phyloP scores from a whole-genome alignment of 257 asterid species.

The Jacaranda copaia region DNA sequence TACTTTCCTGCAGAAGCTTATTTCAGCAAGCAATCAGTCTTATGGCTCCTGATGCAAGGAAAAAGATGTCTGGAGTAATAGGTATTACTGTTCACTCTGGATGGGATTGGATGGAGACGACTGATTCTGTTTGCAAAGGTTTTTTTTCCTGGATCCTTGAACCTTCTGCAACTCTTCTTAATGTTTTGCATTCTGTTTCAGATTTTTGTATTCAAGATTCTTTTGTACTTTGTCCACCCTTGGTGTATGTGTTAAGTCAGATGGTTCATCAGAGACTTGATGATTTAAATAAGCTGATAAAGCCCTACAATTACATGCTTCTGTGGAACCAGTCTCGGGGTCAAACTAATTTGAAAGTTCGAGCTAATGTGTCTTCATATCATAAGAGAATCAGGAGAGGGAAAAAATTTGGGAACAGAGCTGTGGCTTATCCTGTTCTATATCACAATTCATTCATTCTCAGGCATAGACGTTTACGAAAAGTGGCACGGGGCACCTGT shows the following conservation, averaged over 20 bases:
- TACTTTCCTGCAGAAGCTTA: conserved; percentile 75
- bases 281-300: conserved; percentile 73
- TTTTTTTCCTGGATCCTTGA: conserved; percentile 68
- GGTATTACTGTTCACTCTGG: conserved; percentile 71
- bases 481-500: no score
- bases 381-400: conserved; percentile 61
- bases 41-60: conserved; percentile 71
- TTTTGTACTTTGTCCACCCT: conserved; percentile 58
- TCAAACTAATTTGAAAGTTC: conserved; percentile 51
- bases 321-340: conserved; percentile 53
- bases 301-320: conserved; percentile 71
- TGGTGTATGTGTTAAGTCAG: conserved; percentile 68
- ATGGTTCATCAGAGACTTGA: conserved; percentile 84
- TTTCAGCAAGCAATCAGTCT: conserved; percentile 66
- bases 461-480: no score
- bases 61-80: conserved; percentile 64
- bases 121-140: conserved; percentile 57
- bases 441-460: no score
- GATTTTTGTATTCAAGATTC: conserved; percentile 61
- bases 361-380: conserved; percentile 44
- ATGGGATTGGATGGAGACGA: conserved; percentile 74
- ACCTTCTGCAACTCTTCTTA: conserved; percentile 69
- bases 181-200: conserved; percentile 59
- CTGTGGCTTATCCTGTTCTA: no score
- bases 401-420: conserved; percentile 36